Evolutionary conservation across 352 stramenopile species (phyloP).

Genomic region (Globisporangium paddicum): DNA sequence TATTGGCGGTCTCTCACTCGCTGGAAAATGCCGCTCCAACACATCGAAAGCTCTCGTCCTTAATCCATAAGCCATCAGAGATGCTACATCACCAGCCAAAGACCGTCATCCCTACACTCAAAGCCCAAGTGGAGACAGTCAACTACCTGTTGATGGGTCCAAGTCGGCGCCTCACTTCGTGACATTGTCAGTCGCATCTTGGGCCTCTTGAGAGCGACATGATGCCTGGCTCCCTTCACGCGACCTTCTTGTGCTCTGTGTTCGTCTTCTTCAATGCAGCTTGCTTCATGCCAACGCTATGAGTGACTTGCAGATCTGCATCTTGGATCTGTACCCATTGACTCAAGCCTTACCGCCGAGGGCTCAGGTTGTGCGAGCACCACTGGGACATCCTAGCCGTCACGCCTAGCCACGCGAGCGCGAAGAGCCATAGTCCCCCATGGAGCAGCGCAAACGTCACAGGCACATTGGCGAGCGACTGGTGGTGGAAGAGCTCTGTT

Average conservation of each 20-base stretch:
- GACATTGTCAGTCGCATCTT: neutral
- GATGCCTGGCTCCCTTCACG: neutral
- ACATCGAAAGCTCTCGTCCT: too few relatives aligned
- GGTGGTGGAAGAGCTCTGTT: neutral
- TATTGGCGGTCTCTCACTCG: too few relatives aligned
- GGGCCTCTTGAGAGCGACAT: neutral
- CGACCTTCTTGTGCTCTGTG: neutral
- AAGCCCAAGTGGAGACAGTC: too few relatives aligned
- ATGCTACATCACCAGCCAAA: too few relatives aligned
- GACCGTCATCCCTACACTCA: too few relatives aligned
- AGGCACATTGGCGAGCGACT: neutral
- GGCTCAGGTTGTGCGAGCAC: conserved; percentile 4
- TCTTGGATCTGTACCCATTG: neutral
- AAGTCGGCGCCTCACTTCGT: neutral
- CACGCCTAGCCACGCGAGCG: conserved; percentile 7
- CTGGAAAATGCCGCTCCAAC: too few relatives aligned
- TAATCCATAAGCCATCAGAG: too few relatives aligned
- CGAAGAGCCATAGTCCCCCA: neutral
- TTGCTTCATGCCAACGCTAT: neutral
- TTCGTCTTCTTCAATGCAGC: neutral
- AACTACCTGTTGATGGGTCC: too few relatives aligned
- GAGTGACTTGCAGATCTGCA: neutral
- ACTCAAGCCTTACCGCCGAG: neutral
- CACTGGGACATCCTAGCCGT: conserved; percentile 1
- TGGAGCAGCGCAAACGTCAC: neutral